phyloP scores from a whole-genome alignment of 1,284 basidiomycete genomes.

The Porogramme epimiltina region DNA sequence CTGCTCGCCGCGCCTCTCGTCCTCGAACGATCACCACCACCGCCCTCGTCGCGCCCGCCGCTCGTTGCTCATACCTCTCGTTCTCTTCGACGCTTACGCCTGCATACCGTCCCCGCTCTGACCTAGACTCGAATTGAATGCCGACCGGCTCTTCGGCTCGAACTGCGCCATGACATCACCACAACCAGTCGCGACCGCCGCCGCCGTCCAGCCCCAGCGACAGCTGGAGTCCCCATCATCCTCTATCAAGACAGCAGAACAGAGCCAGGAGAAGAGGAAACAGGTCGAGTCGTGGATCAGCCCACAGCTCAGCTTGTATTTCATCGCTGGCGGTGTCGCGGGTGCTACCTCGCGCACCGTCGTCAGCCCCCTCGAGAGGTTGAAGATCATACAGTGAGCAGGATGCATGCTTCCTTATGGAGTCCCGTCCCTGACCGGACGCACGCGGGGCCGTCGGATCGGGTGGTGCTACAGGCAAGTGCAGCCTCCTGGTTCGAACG shows the following conservation, averaged over 20 bases:
- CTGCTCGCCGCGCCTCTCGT: conserved; percentile 1
- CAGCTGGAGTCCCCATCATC: conserved; percentile 7
- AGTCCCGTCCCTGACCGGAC: too few relatives aligned
- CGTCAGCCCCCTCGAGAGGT: conserved; percentile 86
- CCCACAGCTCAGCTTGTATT: conserved; percentile 65
- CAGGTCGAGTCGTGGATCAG: conserved; percentile 38
- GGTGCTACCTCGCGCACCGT: conserved; percentile 88
- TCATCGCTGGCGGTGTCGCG: conserved; percentile 79
- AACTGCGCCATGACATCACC: conserved; percentile 23
- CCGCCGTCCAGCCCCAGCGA: conserved; percentile 13
- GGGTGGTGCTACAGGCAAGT: conserved; percentile 66
- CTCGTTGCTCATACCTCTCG: conserved; percentile 2
- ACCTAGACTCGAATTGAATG: conserved; percentile 10
- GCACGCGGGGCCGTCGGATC: too few relatives aligned
- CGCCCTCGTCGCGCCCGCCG: neutral
- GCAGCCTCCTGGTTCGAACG: conserved; percentile 60
- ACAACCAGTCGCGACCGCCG: conserved; percentile 12
- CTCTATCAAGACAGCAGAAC: conserved; percentile 3
- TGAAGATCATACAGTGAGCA: conserved; percentile 93
- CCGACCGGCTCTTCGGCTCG: conserved; percentile 11
- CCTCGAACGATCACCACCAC: conserved; percentile 1
- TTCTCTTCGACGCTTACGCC: neutral
- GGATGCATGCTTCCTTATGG: too few relatives aligned
- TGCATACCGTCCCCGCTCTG: neutral
- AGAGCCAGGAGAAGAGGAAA: conserved; percentile 17